Base-by-base conservation (phyloP, 169 alveolate genomes). In the Plasmodium relictum region DNA sequence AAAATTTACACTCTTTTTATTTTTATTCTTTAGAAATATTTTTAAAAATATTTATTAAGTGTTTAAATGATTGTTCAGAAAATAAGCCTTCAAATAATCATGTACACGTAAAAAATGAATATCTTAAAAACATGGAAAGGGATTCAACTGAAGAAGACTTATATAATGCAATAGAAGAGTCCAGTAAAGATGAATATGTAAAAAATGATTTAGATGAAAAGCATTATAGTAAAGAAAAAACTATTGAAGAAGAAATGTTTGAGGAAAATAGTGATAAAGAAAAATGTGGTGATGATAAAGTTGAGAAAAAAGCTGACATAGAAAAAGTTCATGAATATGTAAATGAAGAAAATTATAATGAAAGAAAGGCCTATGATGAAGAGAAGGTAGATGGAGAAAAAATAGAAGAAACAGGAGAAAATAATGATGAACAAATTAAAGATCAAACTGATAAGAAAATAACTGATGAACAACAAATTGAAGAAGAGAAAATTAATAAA, bases 1-100 rank as follows among this genome's bases (percentile, higher is more conserved):
- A 88, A 71, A 71, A 89, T 20, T 71, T 93, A 1, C 88, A 85
- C 26, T 61, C 88, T 6, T 71, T 87, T 41, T 69, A 74, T 52
- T 71, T 95, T 94, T 98, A 96, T 94, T 97, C 99, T 24, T 93
- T 98, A 88, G 99, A 98, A 72, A 95, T 98, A 31, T 97, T 96
- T 92, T 96, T 97, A 59, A 94, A 95, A 71, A 98, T 98, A 44
- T 97, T 98, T 44, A 96, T 97, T 86, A 93, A 99, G 74, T 99
- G 99, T 44, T 95, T 98, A 65, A 98, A 97, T 89, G 96, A 97
- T 39, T 97, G 97, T 41, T 96, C 99, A 44, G 89, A 70, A 42
- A 93, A 87, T 48, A 71, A 54, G 9, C 37, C 89, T 83, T 61
- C 94, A 71, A 66, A 92, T 76, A 20, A 90, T 42, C 18, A 63